Evolutionary conservation across 2,329 filamentous ascomycete genomes (phyloP), one percentile per base, ranked within the genome.

Genomic region (Cladobotryum mycophilum): DNA sequence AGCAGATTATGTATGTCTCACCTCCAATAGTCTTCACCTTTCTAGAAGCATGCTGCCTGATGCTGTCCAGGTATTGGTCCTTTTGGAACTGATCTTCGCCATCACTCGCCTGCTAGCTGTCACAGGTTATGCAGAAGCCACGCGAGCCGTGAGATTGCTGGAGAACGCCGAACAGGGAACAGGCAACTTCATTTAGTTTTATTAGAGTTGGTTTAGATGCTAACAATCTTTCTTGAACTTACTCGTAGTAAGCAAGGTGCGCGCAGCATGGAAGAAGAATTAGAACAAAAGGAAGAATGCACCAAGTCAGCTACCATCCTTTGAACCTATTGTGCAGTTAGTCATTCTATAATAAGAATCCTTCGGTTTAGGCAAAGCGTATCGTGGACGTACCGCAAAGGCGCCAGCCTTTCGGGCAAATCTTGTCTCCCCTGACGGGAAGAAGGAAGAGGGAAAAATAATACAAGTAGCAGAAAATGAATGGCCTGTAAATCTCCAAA

Each of bases 1-100:
- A 36, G 22, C 50, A 45, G 46, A 52, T 49, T 41, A 45, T 45
- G 33, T 15, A 35, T 41, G 45, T 48, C 49, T 48, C 7, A 25
- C 49, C 40, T 37, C 34, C 44, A 51, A 44, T 33, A 47, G n/a
- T 37, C 47, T 42, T 51, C 49, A 41, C 50, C 47, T 35, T 52
- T 52, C 50, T 37, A 43, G 46, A 52, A 52, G 36, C 47, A 53
- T 45, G 47, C 47, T 4, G 37, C 36, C 22, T 15, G 14, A 38
- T 46, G 41, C 12, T 33, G 41, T 40, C 37, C 41, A 49, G 20
- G 47, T 33, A 49, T 53, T 49, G 51, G 51, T 40, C 45, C 41
- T 46, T 30, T 30, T 8, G 6, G 25, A 30, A 30, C 9, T 30
- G 25, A 30, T 30, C 25, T 30, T 30, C 25, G 25, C 25, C 20